phyloP scores from a whole-genome alignment of 345 rosid species.

The Hypericum androsaemum region DNA sequence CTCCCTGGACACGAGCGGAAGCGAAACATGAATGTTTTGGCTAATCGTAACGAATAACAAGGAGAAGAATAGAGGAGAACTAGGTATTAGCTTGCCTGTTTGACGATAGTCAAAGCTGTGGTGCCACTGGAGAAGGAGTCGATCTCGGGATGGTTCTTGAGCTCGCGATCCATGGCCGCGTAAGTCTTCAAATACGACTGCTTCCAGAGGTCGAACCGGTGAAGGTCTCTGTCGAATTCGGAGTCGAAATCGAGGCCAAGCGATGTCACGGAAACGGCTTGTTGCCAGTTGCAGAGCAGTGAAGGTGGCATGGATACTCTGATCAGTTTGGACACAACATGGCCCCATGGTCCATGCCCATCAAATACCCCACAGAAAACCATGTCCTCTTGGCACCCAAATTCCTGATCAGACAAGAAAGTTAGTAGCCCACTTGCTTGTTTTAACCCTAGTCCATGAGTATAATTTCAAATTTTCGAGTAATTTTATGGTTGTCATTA shows the following conservation, averaged over 20 bases:
- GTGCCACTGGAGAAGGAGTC: conserved; percentile 66
- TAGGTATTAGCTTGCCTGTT: conserved; percentile 40
- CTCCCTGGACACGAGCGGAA: conserved; percentile 28
- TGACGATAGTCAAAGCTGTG: conserved; percentile 61
- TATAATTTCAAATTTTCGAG: too few relatives aligned
- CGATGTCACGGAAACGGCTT: conserved; percentile 35
- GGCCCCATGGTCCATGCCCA: conserved; percentile 98
- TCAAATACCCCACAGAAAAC: conserved; percentile 78
- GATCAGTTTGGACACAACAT: conserved; percentile 53
- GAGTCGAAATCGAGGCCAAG: conserved; percentile 20
- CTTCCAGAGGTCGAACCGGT: conserved; percentile 57
- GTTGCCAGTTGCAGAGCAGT: conserved; percentile 74
- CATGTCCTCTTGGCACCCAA: conserved; percentile 82
- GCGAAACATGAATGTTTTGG: background rate
- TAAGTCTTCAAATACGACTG: conserved; percentile 59
- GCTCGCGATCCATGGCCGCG: conserved; percentile 57
- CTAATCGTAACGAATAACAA: too few relatives aligned
- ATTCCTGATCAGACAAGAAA: conserved; percentile 35
- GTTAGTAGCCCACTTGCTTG: too few relatives aligned
- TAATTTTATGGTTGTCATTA: too few relatives aligned
- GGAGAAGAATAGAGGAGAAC: background rate
- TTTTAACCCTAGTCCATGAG: too few relatives aligned
- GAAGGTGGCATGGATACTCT: conserved; percentile 44
- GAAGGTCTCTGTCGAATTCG: conserved; percentile 16
- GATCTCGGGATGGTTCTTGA: conserved; percentile 46